phyloP scores from a whole-genome alignment of 2,329 filamentous ascomycete species.

The Phialophora tarda region DNA sequence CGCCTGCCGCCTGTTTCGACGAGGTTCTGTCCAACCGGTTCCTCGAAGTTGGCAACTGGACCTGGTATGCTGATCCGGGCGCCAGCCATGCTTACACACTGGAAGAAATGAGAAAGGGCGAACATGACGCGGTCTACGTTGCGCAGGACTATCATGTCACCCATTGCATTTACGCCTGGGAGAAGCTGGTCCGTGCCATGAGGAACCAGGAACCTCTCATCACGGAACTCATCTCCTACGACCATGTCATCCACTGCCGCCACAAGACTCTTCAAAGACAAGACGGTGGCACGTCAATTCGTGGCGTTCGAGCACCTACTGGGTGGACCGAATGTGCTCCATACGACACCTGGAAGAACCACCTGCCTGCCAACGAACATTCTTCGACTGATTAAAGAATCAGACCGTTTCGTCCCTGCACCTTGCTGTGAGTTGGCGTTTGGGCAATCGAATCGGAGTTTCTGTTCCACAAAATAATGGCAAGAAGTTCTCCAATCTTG shows the following conservation, averaged over 20 bases:
- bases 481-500: not conserved
- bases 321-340: slow-evolving; percentile 37
- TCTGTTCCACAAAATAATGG: not conserved
- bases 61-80: slow-evolving; percentile 37
- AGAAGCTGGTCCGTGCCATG: slow-evolving; percentile 39
- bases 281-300: slow-evolving; percentile 34
- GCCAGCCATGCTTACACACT: slow-evolving; percentile 26
- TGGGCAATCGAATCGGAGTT: not conserved
- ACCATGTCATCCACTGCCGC: slow-evolving; percentile 40
- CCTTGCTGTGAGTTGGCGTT: not conserved
- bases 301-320: slow-evolving; percentile 39
- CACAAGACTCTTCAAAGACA: slow-evolving; percentile 38
- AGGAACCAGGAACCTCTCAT: slow-evolving; percentile 37
- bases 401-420: not conserved
- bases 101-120: slow-evolving; percentile 37
- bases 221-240: slow-evolving; percentile 39
- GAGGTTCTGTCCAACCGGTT: slow-evolving; percentile 35
- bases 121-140: slow-evolving; percentile 39
- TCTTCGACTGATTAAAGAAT: slow-evolving; percentile 31
- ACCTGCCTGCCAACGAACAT: slow-evolving; percentile 36
- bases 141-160: slow-evolving; percentile 38
- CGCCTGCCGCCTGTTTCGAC: slow-evolving; percentile 36
- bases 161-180: slow-evolving; percentile 40
- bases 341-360: slow-evolving; percentile 37
- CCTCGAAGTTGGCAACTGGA: slow-evolving; percentile 39